These are phyloP conservation scores for Podila epigama DNA, from an alignment of 192 early-diverging fungal species.

Conservation along the genomic window DNA sequence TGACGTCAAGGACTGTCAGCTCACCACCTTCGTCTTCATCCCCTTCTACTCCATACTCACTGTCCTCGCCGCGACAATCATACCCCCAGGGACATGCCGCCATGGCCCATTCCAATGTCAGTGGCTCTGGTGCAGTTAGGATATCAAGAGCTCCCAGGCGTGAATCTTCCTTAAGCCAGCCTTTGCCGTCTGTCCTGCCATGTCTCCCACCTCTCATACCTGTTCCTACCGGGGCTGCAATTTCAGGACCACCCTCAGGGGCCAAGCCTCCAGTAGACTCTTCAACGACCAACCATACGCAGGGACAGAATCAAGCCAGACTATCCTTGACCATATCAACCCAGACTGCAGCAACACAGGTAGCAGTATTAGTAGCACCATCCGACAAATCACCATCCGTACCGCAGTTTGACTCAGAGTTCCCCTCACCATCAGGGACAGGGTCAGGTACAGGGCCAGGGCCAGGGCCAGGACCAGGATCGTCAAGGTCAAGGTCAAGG, in stretches of 20 bases:
- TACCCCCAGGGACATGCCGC: neutral
- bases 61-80: neutral
- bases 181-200: conserved; percentile 6
- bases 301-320: too few species aligned
- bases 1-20: neutral
- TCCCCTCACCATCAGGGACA: neutral
- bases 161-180: conserved; percentile 2
- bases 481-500: neutral
- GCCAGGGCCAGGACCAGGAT: neutral
- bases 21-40: neutral
- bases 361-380: neutral
- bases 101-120: neutral
- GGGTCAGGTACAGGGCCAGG: neutral
- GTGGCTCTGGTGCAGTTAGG: neutral
- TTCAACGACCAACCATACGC: too few species aligned
- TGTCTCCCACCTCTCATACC: conserved; percentile 7
- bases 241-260: neutral
- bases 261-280: neutral
- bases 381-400: neutral
- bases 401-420: neutral
- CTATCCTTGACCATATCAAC: too few species aligned
- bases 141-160: conserved; percentile 12
- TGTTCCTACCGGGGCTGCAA: neutral
- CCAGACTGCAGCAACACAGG: too few species aligned
- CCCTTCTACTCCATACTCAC: neutral